Percentiles rank a stretch among this genome's conserved stretches.
phyloP scores from a whole-genome alignment of 2,329 filamentous ascomycete genomes.

The Trichothecium roseum region DNA sequence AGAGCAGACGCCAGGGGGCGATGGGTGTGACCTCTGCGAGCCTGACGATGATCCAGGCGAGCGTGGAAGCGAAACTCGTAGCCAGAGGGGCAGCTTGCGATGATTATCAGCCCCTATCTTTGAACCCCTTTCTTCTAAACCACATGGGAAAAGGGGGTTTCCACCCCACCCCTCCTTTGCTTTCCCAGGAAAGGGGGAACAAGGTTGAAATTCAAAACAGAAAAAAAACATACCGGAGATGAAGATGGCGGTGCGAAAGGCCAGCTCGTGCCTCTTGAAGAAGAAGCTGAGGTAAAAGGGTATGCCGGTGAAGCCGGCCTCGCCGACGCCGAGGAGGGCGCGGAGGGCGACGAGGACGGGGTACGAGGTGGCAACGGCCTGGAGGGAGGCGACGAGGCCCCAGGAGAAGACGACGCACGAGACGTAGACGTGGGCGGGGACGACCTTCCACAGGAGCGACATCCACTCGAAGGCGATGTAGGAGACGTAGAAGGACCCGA shows the following conservation, averaged over 20 bases:
- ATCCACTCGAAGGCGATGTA: conserved; percentile 59
- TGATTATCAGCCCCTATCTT: no score
- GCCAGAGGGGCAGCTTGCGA: conserved; percentile 63
- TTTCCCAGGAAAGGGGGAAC: no score
- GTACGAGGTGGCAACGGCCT: conserved; percentile 56
- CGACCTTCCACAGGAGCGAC: conserved; percentile 48
- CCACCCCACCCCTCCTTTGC: no score
- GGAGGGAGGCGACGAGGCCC: conserved; percentile 69
- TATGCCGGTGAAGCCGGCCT: conserved; percentile 55
- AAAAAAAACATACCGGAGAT: conserved; percentile 58
- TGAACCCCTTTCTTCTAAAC: no score
- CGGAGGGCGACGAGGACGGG: conserved; percentile 45
- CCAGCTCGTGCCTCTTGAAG: conserved; percentile 60
- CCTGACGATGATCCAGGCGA: conserved; percentile 71
- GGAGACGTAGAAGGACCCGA: conserved; percentile 51
- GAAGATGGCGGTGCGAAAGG: conserved; percentile 76
- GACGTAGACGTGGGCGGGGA: conserved; percentile 52
- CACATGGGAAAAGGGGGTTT: no score
- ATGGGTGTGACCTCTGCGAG: conserved; percentile 56
- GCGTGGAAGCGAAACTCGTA: conserved; percentile 64
- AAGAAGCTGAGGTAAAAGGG: conserved; percentile 57
- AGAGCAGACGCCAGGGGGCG: conserved; percentile 76
- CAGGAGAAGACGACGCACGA: conserved; percentile 60
- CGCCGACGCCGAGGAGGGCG: conserved; percentile 48
- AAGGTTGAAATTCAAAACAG: no score